These are phyloP conservation scores for Salicornia ramosissima DNA, from an alignment of 148 eudicot species.

Conservation along the genomic window DNA sequence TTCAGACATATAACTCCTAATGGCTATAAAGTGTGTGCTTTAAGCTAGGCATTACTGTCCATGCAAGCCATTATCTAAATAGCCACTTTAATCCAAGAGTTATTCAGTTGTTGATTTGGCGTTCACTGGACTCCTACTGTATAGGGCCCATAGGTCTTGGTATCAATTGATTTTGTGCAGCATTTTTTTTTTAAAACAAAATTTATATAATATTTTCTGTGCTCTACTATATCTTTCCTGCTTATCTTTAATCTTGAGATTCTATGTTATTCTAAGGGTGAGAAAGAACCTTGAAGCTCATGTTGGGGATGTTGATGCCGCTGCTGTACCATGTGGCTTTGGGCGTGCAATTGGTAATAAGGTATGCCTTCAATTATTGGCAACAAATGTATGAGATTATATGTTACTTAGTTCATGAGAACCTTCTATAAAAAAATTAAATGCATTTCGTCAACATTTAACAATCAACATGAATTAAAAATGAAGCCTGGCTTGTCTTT, in stretches of 20 bases:
- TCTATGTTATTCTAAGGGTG: conserved; percentile 48
- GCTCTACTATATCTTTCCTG: neutral
- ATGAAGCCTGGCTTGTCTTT: neutral
- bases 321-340: conserved; percentile 96
- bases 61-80: no score
- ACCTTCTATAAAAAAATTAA: conserved; percentile 1
- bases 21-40: no score
- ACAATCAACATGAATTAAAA: neutral
- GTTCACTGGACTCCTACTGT: no score
- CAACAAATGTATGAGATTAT: neutral
- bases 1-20: no score
- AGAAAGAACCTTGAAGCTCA: conserved; percentile 53
- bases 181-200: neutral
- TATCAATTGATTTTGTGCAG: neutral
- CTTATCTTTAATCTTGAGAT: conserved; percentile 11
- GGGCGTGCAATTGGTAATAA: conserved; percentile 95
- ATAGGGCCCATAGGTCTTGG: no score
- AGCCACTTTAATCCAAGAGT: no score
- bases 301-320: conserved; percentile 86
- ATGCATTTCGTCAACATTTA: neutral
- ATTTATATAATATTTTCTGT: neutral
- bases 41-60: no score
- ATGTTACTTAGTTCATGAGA: conserved; percentile 1
- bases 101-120: no score
- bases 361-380: conserved; percentile 37